phyloP scores from a whole-genome alignment of 2,329 filamentous ascomycete species.

The Coccinonectria pachysandricola region DNA sequence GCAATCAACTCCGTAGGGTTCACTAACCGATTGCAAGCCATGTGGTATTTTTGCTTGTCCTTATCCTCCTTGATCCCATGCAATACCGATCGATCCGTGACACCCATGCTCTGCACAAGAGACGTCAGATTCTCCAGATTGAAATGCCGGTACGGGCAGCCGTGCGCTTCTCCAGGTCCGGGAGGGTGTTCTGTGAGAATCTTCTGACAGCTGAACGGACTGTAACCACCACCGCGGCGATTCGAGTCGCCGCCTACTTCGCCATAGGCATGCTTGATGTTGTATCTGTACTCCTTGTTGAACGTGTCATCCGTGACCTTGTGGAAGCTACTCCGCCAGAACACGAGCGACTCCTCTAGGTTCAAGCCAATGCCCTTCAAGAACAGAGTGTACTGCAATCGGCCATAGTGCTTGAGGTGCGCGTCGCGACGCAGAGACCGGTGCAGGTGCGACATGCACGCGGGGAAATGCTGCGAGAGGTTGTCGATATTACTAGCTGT shows the following conservation, averaged over 20 bases:
- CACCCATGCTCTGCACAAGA: conserved; percentile 67
- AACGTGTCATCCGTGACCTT: conserved; percentile 88
- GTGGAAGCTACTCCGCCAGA: conserved; percentile 82
- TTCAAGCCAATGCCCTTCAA: conserved; percentile 89
- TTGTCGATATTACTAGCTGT: conserved; percentile 70
- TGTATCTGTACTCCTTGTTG: conserved; percentile 97
- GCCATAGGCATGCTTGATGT: conserved; percentile 88
- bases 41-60: conserved; percentile 78
- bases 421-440: conserved; percentile 74
- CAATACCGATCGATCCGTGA: conserved; percentile 67
- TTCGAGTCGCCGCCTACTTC: conserved; percentile 91
- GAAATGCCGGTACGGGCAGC: conserved; percentile 95
- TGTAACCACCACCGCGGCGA: conserved; percentile 76
- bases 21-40: conserved; percentile 79
- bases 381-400: conserved; percentile 92
- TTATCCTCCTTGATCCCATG: conserved; percentile 82
- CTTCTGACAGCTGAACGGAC: conserved; percentile 89
- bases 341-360: conserved; percentile 82
- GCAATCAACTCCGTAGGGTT: too few species aligned
- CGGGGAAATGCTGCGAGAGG: conserved; percentile 72
- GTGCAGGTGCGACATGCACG: conserved; percentile 92
- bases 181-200: conserved; percentile 84
- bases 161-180: conserved; percentile 78
- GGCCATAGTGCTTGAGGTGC: conserved; percentile 87
- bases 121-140: conserved; percentile 73